Percentiles rank a stretch among this genome's conserved stretches.
Conservation (phyloP, 2,329 filamentous ascomycete genomes). For the Fusarium sp. region DNA sequence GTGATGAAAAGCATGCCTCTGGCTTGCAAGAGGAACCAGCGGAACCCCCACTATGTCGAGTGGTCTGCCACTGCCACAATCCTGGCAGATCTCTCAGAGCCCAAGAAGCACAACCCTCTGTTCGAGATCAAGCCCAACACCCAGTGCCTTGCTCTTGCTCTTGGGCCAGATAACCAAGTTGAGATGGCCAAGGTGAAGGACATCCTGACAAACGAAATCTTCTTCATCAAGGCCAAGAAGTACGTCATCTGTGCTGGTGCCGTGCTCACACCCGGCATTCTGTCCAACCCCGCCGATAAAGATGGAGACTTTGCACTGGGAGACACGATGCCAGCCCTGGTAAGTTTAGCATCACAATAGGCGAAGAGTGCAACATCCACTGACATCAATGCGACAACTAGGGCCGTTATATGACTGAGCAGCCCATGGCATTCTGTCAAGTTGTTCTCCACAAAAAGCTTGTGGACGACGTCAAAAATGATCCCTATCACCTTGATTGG, state of each 20-base stretch:
- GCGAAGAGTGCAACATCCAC: neutral
- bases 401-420: constrained; percentile 13
- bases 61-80: constrained; percentile 19
- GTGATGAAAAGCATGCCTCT: constrained; percentile 6
- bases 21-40: neutral
- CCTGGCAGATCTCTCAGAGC: neutral
- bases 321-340: neutral
- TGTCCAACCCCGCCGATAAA: neutral
- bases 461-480: neutral
- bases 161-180: neutral
- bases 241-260: constrained; percentile 8
- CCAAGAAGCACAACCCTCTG: neutral
- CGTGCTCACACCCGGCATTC: constrained; percentile 2
- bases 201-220: neutral
- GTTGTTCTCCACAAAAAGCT: neutral
- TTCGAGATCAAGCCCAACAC: constrained; percentile 8
- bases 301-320: neutral
- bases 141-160: neutral
- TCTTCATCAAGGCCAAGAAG: neutral
- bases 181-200: neutral
- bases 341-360: neutral
- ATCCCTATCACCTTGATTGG: neutral
- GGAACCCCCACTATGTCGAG: neutral
- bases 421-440: constrained; percentile 13
- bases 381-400: neutral